Conservation (phyloP, 208 protist genomes). For the Crithidia brevicula region DNA sequence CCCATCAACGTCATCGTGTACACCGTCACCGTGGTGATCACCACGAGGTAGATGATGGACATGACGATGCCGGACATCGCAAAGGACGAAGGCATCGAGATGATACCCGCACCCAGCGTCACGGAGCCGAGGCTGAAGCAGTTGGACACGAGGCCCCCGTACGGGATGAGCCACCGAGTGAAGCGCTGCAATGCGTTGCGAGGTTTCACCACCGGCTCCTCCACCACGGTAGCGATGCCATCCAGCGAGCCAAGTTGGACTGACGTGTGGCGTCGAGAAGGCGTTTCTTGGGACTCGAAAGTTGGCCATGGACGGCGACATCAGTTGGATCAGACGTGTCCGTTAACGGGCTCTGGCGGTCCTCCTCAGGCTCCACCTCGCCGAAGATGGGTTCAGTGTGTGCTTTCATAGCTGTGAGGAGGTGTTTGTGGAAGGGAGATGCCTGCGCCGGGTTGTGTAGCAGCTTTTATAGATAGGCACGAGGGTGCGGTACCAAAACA, state of each 20-base stretch:
- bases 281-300: too few species aligned
- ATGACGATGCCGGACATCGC: conserved; percentile 53
- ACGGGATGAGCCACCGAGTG: conserved; percentile 44
- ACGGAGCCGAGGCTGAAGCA: conserved; percentile 69
- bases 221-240: background rate
- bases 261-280: too few species aligned
- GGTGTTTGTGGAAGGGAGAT: too few species aligned
- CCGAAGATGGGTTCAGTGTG: too few species aligned
- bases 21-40: conserved; percentile 45
- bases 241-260: background rate
- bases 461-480: too few species aligned
- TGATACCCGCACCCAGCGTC: conserved; percentile 68
- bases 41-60: conserved; percentile 56
- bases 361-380: too few species aligned
- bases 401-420: too few species aligned
- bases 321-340: too few species aligned
- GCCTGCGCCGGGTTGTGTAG: too few species aligned
- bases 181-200: conserved; percentile 7
- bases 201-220: background rate
- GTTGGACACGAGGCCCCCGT: conserved; percentile 56
- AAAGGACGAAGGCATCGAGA: conserved; percentile 65
- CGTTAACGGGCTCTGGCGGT: too few species aligned
- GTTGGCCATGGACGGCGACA: too few species aligned
- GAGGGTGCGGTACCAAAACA: too few species aligned
- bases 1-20: conserved; percentile 58